These are phyloP conservation scores for Rhodomyrtus psidioides DNA, from an alignment of 441 rosid species.

Conservation along the genomic window DNA sequence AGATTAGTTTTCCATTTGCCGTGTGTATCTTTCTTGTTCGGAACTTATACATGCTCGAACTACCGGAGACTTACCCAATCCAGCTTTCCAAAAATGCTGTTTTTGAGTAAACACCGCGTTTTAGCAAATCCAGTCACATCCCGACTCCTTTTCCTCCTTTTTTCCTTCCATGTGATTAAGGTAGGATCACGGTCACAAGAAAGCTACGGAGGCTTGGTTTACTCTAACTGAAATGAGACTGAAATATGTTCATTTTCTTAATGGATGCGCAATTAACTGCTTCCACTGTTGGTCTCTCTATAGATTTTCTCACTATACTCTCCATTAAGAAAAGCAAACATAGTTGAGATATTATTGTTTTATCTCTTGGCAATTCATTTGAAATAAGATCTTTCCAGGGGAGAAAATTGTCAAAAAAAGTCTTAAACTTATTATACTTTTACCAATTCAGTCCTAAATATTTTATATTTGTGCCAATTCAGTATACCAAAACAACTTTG, in stretches of 20 bases:
- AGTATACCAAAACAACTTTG: no score
- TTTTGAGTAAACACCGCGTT: background rate
- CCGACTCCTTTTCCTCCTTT: background rate
- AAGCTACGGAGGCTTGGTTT: background rate
- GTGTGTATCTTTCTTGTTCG: background rate
- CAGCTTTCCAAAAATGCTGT: background rate
- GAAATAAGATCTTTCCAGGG: background rate
- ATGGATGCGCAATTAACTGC: background rate
- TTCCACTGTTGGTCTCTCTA: background rate
- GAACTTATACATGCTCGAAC: background rate
- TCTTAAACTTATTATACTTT: no score
- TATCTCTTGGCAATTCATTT: background rate
- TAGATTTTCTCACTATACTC: background rate
- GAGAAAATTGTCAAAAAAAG: no score
- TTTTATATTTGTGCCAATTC: no score
- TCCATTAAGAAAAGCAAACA: background rate
- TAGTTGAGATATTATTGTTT: background rate
- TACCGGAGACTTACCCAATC: background rate
- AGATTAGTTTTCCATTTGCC: background rate
- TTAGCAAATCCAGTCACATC: background rate
- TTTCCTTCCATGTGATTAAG: background rate
- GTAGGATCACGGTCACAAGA: background rate
- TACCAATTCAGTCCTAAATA: no score
- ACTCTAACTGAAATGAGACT: background rate
- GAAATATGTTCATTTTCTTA: background rate